Base-by-base conservation (phyloP, 768 basidiomycete genomes). In the Mycena amicta region DNA sequence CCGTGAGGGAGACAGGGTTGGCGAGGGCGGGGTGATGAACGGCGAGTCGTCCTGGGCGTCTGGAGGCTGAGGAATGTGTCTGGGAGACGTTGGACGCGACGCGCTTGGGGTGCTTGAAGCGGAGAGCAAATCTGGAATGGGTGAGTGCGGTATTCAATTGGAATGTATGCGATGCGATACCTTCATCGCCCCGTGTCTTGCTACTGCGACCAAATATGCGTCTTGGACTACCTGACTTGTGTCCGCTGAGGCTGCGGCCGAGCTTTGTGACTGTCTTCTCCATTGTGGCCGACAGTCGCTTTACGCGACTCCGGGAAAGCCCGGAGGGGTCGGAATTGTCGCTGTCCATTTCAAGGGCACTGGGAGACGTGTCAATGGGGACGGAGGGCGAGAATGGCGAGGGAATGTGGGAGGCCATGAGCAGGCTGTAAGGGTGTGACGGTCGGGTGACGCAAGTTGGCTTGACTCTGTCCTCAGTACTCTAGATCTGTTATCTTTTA, bases 21-120 rank as follows among this genome's bases (percentile, higher is more conserved):
- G 89, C 12, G 89, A 91, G 15, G 82, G 87, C 30, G 91, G 90
- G 4, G 80, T 80, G 56, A 92, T 89, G 67, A 93, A 92, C 4
- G 85, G 83, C 16, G 83, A 84, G 46, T 86, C 84, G 58, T 85
- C 81, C 27, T 68, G 72, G 41, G 65, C 52, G 1, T 59, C 61
- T 27, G 65, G 52, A 49, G 62, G 43, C 33, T 57, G 54, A 52
- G 54, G 53, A 50, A 50, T 41, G 53, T 53, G 5, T 55, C 27
- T 31, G 28, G 70, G 69, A 26, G 74, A 71, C 18, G 72, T 69
- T 13, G 74, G 70, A 22, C 71, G 69, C 46, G 74, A 74, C 46
- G 70, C 65, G 58, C 70, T 73, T 6, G 72, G 71, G 28, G 71
- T 73, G 43, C 72, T 67, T 56, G 65, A 65, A 22, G 71, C 62